Evolutionary conservation across 352 stramenopile species (phyloP), one percentile per base, ranked within the genome.

Genomic region (Globisporangium echinulatum): DNA sequence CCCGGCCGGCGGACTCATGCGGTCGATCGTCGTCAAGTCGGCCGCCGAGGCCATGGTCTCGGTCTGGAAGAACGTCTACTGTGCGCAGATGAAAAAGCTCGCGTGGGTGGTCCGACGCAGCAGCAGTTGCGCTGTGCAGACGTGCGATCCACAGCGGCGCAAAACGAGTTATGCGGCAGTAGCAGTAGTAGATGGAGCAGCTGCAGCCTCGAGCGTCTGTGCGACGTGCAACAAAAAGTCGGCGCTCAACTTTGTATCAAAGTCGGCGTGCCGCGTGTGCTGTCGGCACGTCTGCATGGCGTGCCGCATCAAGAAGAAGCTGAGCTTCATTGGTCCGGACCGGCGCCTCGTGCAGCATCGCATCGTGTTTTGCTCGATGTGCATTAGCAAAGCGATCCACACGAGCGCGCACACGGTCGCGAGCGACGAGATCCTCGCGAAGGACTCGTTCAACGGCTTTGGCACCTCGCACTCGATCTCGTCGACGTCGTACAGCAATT

Each of bases 51-150:
- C 63, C 1, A 56, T 87, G 9, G 55, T 86, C 4, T 71, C 68
- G 0, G 50, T 74, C 2, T 59, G 64, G 1, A 74, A 74, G 14
- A 62, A 74, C 54, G 71, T 79, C 5, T 60, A 80, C 36, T 86
- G 76, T 52, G 76, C 66, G 17, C 73, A 79, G 56, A 85, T 85
- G 74, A 85, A 88, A 59, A 90, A 90, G 57, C 67, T 90, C 38
- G 65, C 68, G 53, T 89, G 79, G 80, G 69, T 74, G 1, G 19
- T 88, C 25, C 58, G 49, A 4, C 52, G 52, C 39, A 38, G 52
- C 15, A 17, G 17, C 9, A 36, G 19, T 38, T 7, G 14, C 10
- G 36, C 51, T n/a, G 11, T 14, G 51, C 63, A 56, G 49, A 65
- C 40, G 8, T 15, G 13, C 13, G 13, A 17, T 3, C 46, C 14